These are phyloP conservation scores for Elsinoe perseae DNA, from an alignment of 2,329 filamentous ascomycete species.

Conservation along the genomic window DNA sequence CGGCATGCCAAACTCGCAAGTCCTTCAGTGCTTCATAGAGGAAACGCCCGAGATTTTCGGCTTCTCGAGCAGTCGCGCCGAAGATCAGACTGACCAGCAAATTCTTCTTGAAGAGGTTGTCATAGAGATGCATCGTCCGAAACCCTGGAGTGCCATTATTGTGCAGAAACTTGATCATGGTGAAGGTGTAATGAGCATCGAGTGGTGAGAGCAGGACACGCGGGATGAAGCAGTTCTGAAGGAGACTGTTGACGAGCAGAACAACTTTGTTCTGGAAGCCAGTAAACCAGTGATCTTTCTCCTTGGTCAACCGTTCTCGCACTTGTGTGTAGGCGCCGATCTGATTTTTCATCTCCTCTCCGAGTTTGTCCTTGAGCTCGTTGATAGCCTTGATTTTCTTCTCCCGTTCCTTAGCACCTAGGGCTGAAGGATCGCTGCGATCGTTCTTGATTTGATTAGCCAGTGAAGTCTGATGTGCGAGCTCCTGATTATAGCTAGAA, in stretches of 20 bases:
- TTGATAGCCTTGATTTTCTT: slow-evolving; percentile 61
- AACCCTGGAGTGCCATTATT: slow-evolving; percentile 78
- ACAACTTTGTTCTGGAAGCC: slow-evolving; percentile 56
- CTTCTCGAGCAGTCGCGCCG: slow-evolving; percentile 80
- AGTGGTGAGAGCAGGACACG: slow-evolving; percentile 73
- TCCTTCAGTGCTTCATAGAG: slow-evolving; percentile 74
- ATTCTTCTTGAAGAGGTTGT: slow-evolving; percentile 76
- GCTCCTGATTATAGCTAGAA: slow-evolving; percentile 70
- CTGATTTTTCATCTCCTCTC: slow-evolving; percentile 66
- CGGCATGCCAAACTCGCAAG: slow-evolving; percentile 74
- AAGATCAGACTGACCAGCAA: slow-evolving; percentile 77
- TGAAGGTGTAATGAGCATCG: slow-evolving; percentile 83
- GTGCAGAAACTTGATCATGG: slow-evolving; percentile 81
- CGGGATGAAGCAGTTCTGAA: slow-evolving; percentile 90
- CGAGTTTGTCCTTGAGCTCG: slow-evolving; percentile 60
- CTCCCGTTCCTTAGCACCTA: slow-evolving; percentile 59
- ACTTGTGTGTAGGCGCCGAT: slow-evolving; percentile 60
- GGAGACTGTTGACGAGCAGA: slow-evolving; percentile 62
- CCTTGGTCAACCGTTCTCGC: slow-evolving; percentile 61
- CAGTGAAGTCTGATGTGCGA: slow-evolving; percentile 59
- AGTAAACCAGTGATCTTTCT: slow-evolving; percentile 72
- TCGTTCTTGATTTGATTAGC: slow-evolving; percentile 61
- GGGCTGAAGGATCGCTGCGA: slow-evolving; percentile 62
- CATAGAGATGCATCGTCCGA: slow-evolving; percentile 73
- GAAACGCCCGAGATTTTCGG: slow-evolving; percentile 88